Conservation (phyloP, 495 filamentous ascomycete genomes). For the Xylona heveae region DNA sequence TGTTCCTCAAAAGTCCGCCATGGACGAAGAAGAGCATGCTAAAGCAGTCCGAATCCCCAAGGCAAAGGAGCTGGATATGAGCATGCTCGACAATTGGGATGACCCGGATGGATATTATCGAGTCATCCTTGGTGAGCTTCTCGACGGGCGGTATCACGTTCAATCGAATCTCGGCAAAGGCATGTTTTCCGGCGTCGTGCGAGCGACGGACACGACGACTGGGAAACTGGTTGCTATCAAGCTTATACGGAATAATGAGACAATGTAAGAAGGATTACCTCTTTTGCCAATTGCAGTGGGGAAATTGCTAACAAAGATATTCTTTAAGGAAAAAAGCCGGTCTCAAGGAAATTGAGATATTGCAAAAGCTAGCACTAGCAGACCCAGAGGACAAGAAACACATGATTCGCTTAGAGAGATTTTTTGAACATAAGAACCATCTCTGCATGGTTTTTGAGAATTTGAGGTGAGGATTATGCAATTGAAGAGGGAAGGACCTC, state of each 20-base stretch:
- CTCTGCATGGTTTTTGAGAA: conserved; percentile 96
- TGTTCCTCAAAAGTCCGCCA: conserved; percentile 18
- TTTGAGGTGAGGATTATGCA: too few relatives aligned
- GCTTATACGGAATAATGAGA: conserved; percentile 86
- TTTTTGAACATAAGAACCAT: conserved; percentile 88
- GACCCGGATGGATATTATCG: conserved; percentile 93
- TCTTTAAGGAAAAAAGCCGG: conserved; percentile 50
- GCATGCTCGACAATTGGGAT: conserved; percentile 83
- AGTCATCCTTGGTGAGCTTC: conserved; percentile 67
- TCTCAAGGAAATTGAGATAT: conserved; percentile 82
- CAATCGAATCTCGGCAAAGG: conserved; percentile 76
- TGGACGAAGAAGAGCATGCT: conserved; percentile 22
- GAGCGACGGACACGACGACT: conserved; percentile 59
- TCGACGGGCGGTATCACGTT: conserved; percentile 74
- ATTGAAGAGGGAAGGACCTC: background rate
- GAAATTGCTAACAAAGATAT: conserved; percentile 11
- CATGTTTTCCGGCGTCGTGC: conserved; percentile 91
- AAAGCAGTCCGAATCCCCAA: conserved; percentile 26
- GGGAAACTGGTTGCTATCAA: conserved; percentile 68
- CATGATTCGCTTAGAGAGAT: conserved; percentile 63
- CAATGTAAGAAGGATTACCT: conserved; percentile 30
- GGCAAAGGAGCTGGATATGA: conserved; percentile 47
- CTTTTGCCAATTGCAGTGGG: too few relatives aligned
- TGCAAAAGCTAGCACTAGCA: conserved; percentile 58
- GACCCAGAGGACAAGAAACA: conserved; percentile 89